Percentiles rank a stretch among this genome's conserved stretches.
These are phyloP conservation scores for Aspergillus eucalypticola DNA, from an alignment of 2,329 filamentous ascomycete genomes.

Conservation along the genomic window DNA sequence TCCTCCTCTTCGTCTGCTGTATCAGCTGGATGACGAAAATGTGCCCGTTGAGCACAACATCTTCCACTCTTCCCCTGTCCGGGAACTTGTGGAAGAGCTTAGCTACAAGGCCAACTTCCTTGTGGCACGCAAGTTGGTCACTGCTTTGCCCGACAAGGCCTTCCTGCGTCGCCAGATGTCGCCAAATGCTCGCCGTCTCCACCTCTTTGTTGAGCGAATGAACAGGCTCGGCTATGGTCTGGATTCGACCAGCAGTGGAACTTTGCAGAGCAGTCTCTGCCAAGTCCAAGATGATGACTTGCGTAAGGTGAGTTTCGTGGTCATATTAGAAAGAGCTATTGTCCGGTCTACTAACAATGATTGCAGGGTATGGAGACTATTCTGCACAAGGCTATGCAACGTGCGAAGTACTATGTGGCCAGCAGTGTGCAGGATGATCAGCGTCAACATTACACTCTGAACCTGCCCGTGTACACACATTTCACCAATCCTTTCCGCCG, in stretches of 20 bases:
- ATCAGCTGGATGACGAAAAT: slow-evolving; percentile 97
- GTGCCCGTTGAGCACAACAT: slow-evolving; percentile 95
- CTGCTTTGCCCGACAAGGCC: slow-evolving; percentile 85
- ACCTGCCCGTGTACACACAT: slow-evolving; percentile 92
- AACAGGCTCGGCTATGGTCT: slow-evolving; percentile 85
- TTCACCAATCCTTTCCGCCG: slow-evolving; percentile 94
- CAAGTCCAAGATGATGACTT: slow-evolving; percentile 84
- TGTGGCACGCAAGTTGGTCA: slow-evolving; percentile 79
- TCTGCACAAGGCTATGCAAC: slow-evolving; percentile 90
- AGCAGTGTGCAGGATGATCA: slow-evolving; percentile 75
- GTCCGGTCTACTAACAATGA: neutral
- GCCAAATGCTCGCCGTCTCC: slow-evolving; percentile 83
- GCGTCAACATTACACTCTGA: slow-evolving; percentile 86
- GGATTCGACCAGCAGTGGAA: slow-evolving; percentile 84
- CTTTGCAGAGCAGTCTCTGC: slow-evolving; percentile 92
- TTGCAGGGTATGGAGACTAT: slow-evolving; percentile 86
- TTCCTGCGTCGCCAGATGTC: slow-evolving; percentile 82
- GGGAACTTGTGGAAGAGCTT: slow-evolving; percentile 93
- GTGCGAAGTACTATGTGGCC: slow-evolving; percentile 90
- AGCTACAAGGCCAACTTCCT: slow-evolving; percentile 89
- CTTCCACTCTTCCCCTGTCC: slow-evolving; percentile 84
- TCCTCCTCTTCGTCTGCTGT: slow-evolving; percentile 81
- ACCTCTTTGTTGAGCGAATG: slow-evolving; percentile 93
- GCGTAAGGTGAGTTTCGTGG: slow-evolving; percentile 62
- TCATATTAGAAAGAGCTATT: neutral